A percentile compares a stretch with the other conserved stretches of the same genome.
Conservation (phyloP, 2,329 filamentous ascomycete species). For the Aspergillus novofumigatus region DNA sequence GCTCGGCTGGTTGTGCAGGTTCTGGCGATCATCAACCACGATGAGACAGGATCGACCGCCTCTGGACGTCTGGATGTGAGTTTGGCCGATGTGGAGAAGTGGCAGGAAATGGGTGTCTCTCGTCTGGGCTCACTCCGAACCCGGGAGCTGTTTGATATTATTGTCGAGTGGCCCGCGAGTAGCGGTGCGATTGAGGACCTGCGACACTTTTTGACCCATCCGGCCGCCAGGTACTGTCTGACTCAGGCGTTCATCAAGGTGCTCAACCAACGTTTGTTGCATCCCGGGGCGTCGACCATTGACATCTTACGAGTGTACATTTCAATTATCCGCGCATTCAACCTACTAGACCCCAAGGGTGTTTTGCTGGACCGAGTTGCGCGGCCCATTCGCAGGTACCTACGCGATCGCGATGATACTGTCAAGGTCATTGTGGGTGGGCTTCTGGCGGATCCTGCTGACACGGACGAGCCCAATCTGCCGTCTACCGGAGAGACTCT, state of each 20-base stretch:
- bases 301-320: conserved; percentile 67
- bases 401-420: conserved; percentile 62
- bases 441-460: conserved; percentile 53
- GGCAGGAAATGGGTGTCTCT: conserved; percentile 53
- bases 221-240: conserved; percentile 52
- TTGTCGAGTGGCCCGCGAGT: conserved; percentile 58
- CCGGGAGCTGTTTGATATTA: conserved; percentile 57
- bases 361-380: conserved; percentile 64
- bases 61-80: conserved; percentile 30
- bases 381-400: conserved; percentile 59
- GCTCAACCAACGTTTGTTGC: conserved; percentile 53
- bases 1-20: conserved; percentile 49
- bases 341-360: conserved; percentile 59
- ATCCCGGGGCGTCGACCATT: conserved; percentile 61
- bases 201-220: conserved; percentile 52
- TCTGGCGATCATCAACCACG: conserved; percentile 37
- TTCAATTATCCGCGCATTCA: conserved; percentile 61
- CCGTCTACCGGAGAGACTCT: conserved; percentile 40
- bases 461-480: conserved; percentile 30
- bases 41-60: conserved; percentile 18
- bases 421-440: conserved; percentile 62
- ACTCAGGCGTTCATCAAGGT: conserved; percentile 52
- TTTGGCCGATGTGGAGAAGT: conserved; percentile 47
- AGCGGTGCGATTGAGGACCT: conserved; percentile 58
- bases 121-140: conserved; percentile 54